These are phyloP conservation scores for Apiotrichum gamsii DNA, from an alignment of 1,284 basidiomycete genomes.

Conservation along the genomic window DNA sequence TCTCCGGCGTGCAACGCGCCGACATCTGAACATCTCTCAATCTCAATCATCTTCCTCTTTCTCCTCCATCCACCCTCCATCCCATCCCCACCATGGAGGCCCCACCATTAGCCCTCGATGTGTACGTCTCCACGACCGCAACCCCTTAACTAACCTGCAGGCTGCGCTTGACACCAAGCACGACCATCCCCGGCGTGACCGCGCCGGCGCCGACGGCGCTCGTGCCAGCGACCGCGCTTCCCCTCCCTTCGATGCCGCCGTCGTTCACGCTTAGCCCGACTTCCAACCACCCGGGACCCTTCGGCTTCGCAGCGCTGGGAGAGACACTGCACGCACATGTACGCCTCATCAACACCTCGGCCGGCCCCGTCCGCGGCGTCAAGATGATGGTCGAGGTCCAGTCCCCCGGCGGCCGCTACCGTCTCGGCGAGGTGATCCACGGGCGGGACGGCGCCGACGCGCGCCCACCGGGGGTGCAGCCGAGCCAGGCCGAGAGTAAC, in stretches of 20 bases:
- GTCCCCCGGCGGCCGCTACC: constrained; percentile 26
- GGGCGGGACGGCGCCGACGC: constrained; percentile 13
- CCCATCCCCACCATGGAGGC: too few relatives aligned
- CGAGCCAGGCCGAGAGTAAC: constrained; percentile 9
- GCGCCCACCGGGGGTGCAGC: constrained; percentile 1
- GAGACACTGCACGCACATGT: constrained; percentile 26
- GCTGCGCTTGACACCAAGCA: too few relatives aligned
- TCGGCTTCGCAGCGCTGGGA: constrained; percentile 33
- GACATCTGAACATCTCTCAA: too few relatives aligned
- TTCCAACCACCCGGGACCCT: constrained; percentile 35
- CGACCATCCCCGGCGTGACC: too few relatives aligned
- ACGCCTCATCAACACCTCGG: constrained; percentile 27
- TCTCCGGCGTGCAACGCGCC: too few relatives aligned
- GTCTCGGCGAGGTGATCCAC: constrained; percentile 40
- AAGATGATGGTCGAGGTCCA: constrained; percentile 45
- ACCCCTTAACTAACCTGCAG: too few relatives aligned
- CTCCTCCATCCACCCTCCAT: too few relatives aligned
- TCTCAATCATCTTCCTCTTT: too few relatives aligned
- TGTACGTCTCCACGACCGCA: too few relatives aligned
- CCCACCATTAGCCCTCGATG: too few relatives aligned
- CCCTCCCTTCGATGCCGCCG: constrained; percentile 13
- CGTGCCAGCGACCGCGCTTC: constrained; percentile 9
- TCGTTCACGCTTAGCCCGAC: constrained; percentile 33
- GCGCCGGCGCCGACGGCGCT: constrained; percentile 13
- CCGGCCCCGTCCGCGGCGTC: constrained; percentile 26